A percentile compares a stretch with the other conserved stretches of the same genome.
Evolutionary conservation across 2,329 filamentous ascomycete genomes (phyloP).

Genomic region (Fusarium sp.): DNA sequence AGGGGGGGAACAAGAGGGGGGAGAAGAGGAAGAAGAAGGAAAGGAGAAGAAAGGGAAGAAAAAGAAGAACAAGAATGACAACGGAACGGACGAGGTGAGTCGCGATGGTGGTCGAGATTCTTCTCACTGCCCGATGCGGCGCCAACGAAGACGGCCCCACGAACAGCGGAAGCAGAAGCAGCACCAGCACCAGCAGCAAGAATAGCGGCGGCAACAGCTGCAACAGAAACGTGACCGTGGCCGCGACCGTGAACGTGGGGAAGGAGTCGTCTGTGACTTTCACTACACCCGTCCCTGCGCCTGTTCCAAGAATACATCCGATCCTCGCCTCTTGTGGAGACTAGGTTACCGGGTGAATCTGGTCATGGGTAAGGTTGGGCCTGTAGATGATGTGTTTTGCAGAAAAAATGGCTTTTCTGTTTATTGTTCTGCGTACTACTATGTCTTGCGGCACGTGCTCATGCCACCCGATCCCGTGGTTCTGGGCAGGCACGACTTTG

Average conservation of each 20-base stretch:
- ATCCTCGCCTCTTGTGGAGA: slow-evolving; percentile 1
- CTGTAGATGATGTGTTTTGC: background rate
- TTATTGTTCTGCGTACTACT: background rate
- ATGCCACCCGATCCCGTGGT: slow-evolving; percentile 27
- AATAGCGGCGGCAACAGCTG: background rate
- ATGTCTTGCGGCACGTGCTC: slow-evolving; percentile 35
- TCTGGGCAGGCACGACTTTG: slow-evolving; percentile 12
- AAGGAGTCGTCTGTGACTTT: slow-evolving; percentile 10
- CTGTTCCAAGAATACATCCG: slow-evolving; percentile 25
- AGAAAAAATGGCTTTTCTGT: background rate
- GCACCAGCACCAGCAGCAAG: background rate
- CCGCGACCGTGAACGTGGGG: slow-evolving; percentile 19
- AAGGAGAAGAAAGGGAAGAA: slow-evolving; percentile 5
- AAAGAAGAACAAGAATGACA: slow-evolving; percentile 20
- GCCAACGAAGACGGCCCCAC: slow-evolving; percentile 18
- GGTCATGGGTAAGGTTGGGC: slow-evolving; percentile 1
- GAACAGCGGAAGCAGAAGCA: slow-evolving; percentile 7
- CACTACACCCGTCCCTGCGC: background rate
- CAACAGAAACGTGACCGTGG: slow-evolving; percentile 11
- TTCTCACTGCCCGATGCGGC: slow-evolving; percentile 25
- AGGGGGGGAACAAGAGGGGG: background rate
- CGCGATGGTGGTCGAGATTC: slow-evolving; percentile 21
- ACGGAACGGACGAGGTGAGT: slow-evolving; percentile 15
- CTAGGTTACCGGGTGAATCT: background rate
- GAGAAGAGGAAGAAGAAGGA: background rate